These are phyloP conservation scores for Typha latifolia DNA, from an alignment of 176 grass and related monocot species.

Conservation along the genomic window DNA sequence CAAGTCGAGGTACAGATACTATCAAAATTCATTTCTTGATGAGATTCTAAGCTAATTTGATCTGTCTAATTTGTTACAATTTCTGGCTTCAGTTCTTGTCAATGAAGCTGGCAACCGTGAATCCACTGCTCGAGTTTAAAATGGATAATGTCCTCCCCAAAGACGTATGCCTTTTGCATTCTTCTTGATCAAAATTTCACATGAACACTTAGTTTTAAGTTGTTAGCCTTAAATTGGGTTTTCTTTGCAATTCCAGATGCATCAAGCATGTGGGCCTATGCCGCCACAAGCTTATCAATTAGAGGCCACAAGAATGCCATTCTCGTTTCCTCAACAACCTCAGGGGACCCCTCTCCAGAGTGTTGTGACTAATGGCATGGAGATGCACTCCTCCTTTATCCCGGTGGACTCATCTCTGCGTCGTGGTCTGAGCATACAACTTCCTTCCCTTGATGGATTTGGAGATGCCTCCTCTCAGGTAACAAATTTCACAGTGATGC, in stretches of 20 bases:
- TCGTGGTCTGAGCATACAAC: background rate
- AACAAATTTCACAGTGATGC: background rate
- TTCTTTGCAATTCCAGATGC: constrained; percentile 4
- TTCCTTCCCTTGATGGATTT: constrained; percentile 6
- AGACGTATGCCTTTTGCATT: constrained; percentile 26
- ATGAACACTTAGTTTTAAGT: background rate
- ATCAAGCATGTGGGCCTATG: constrained; percentile 2
- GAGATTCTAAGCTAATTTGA: no score
- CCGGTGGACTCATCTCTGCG: background rate
- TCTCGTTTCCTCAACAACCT: constrained; percentile 5
- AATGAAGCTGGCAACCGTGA: constrained; percentile 57
- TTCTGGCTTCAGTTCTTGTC: constrained; percentile 45
- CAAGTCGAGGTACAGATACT: constrained; percentile 43
- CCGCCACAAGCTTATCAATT: background rate
- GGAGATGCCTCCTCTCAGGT: constrained; percentile 8
- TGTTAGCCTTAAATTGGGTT: background rate
- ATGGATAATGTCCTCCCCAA: constrained; percentile 6
- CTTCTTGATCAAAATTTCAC: background rate
- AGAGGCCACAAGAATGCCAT: background rate
- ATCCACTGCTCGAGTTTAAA: constrained; percentile 21
- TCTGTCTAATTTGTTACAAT: background rate
- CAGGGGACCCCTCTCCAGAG: constrained; percentile 1
- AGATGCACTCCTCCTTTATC: background rate
- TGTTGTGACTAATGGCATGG: background rate
- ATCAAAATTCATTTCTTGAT: background rate